Evolutionary conservation across 495 filamentous ascomycete genomes (phyloP).

Genomic region (Haplographium delicatum): DNA sequence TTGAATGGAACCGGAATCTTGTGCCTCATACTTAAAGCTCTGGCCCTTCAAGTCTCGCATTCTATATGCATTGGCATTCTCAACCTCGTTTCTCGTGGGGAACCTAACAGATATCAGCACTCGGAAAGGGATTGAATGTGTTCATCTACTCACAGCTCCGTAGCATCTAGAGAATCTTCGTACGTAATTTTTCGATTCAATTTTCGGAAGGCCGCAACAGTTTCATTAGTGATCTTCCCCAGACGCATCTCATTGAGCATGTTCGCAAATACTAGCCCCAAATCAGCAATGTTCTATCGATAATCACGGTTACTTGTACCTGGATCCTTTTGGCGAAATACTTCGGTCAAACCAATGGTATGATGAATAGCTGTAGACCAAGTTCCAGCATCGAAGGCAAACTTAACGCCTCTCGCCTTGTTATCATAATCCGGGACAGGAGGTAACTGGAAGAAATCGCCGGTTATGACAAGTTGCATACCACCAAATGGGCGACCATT

Average conservation of each 20-base stretch:
- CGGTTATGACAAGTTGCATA: conserved; percentile 92
- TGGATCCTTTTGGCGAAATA: conserved; percentile 93
- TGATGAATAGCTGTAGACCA: conserved; percentile 93
- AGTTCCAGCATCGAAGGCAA: conserved; percentile 85
- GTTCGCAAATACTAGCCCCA: conserved; percentile 63
- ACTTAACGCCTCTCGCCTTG: conserved; percentile 65
- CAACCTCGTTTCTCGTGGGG: conserved; percentile 85
- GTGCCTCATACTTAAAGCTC: conserved; percentile 58
- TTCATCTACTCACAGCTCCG: conserved; percentile 62
- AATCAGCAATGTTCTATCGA: conserved; percentile 4
- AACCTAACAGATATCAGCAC: conserved; percentile 51
- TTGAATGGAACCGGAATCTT: conserved; percentile 67
- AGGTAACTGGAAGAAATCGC: conserved; percentile 95
- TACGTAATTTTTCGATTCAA: conserved; percentile 66
- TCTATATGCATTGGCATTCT: conserved; percentile 71
- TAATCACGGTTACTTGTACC: conserved; percentile 37
- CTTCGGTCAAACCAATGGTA: conserved; percentile 90
- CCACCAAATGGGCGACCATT: conserved; percentile 93
- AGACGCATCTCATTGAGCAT: conserved; percentile 98
- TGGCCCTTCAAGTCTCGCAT: conserved; percentile 69
- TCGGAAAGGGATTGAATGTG: not conserved
- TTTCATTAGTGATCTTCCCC: conserved; percentile 65
- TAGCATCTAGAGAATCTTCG: conserved; percentile 76
- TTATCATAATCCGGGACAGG: conserved; percentile 70
- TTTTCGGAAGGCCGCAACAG: conserved; percentile 63